Evolutionary conservation across 306 rosid species (phyloP).

Genomic region (Abrus pulchellus): DNA sequence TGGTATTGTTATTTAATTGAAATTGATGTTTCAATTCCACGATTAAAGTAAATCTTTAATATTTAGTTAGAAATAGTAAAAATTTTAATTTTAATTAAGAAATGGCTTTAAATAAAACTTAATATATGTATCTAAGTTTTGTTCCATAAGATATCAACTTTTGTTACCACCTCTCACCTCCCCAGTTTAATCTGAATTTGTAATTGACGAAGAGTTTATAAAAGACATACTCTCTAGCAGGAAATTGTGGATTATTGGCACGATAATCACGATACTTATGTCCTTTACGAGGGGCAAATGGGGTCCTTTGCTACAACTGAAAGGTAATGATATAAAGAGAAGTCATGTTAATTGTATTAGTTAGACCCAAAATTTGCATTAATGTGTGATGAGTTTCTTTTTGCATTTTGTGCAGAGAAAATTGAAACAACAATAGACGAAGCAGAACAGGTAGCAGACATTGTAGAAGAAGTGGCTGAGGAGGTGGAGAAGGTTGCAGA

Average conservation of each 20-base stretch:
- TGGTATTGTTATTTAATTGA: too few species aligned
- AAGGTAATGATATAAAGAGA: slow-evolving; percentile 46
- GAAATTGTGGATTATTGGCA: slow-evolving; percentile 67
- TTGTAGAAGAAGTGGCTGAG: slow-evolving; percentile 68
- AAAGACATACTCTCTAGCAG: slow-evolving; percentile 46
- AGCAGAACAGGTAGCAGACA: slow-evolving; percentile 55
- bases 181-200: slow-evolving; percentile 13
- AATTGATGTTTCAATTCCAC: too few species aligned
- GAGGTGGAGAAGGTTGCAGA: slow-evolving; percentile 66
- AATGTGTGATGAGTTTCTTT: neutral
- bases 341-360: neutral
- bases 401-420: slow-evolving; percentile 47
- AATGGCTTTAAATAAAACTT: too few species aligned
- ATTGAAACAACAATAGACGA: slow-evolving; percentile 52
- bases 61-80: too few species aligned
- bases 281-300: slow-evolving; percentile 66
- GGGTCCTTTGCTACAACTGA: slow-evolving; percentile 61
- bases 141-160: too few species aligned
- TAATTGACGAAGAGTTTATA: neutral
- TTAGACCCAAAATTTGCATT: neutral
- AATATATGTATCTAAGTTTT: too few species aligned
- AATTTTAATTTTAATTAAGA: too few species aligned
- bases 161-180: too few species aligned
- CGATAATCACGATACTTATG: slow-evolving; percentile 53
- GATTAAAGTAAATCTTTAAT: too few species aligned